Evolutionary conservation across 2,329 filamentous ascomycete species (phyloP), one percentile per base, ranked within the genome.

Genomic region (Sporothrix variecibatus): DNA sequence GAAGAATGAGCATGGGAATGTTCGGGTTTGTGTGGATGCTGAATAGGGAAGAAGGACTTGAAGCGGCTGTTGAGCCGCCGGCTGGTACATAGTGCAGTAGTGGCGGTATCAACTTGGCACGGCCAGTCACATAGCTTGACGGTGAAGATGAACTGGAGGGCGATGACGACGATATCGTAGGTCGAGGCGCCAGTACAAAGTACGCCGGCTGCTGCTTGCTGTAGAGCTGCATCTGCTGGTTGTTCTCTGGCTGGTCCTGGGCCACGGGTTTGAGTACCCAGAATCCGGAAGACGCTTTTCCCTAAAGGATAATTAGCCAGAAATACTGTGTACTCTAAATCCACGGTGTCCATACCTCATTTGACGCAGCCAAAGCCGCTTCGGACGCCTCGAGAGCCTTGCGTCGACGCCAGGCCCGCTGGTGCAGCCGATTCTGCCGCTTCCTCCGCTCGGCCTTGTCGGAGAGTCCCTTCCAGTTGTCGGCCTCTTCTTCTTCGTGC

Each of bases 341-440:
- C n/a, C 20, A 26, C 2, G 9, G n/a, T 3, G 8, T 17, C 23
- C 28, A 15, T 46, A 71, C 73, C 43, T 58, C 26, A 46, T 65
- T 60, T 12, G 60, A 40, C 12, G 51, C 26, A 4, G 15, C 64
- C 15, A 72, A 17, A 3, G 64, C 71, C 2, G 38, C 40, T 26
- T 62, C 31, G 23, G 62, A 62, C 4, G 71, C 56, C 17, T 73
- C 40, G 2, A 73, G 38, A 40, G 65, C 64, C 34, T 75, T 73
- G 26, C 74, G 71, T 2, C 65, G 71, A 4, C 76, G 74, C 74
- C 73, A 75, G 2, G 74, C 74, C 28, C 74, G 53, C 26, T 76
- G 76, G 69, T 75, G 71, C 28, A 74, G 28, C n/a, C 76, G 62
- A 72, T 76, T 76, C 70, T 77, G 76, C 11, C 72, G 28, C 53